phyloP scores from a whole-genome alignment of 345 rosid species.

The Citrus sp. region DNA sequence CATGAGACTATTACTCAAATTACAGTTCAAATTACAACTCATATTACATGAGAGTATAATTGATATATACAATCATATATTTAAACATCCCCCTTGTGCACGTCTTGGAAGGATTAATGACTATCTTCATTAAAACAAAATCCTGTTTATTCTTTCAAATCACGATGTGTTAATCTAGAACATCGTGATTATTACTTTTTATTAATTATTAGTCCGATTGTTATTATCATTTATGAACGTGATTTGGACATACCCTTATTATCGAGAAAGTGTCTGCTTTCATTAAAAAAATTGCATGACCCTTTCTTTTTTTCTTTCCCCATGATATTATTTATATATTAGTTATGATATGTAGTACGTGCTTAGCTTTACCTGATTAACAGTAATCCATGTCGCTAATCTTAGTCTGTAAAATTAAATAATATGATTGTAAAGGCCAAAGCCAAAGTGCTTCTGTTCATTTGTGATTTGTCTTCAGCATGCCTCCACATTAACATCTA shows the following conservation, averaged over 20 bases:
- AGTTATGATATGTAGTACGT: background rate
- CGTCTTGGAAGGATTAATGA: background rate
- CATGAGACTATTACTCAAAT: too few relatives aligned
- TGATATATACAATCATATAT: too few relatives aligned
- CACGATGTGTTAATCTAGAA: conserved; percentile 11
- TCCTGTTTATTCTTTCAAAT: conserved; percentile 12
- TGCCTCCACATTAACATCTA: conserved; percentile 31
- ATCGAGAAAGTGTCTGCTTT: conserved; percentile 6
- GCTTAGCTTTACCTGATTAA: conserved; percentile 16
- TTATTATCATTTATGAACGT: background rate
- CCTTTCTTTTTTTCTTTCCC: background rate
- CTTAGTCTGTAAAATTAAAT: conserved; percentile 3
- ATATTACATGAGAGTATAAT: too few relatives aligned
- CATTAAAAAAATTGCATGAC: background rate
- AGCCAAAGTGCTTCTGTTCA: conserved; percentile 10
- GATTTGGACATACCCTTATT: conserved; percentile 23
- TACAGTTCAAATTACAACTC: too few relatives aligned
- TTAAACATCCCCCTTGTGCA: background rate
- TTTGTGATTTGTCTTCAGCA: conserved; percentile 29
- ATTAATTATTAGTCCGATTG: background rate
- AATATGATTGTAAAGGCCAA: background rate
- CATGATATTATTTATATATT: conserved; percentile 5
- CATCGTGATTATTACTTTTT: conserved; percentile 1
- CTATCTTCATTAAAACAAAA: background rate
- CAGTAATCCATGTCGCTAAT: conserved; percentile 28